phyloP scores from a whole-genome alignment of 768 basidiomycete genomes.

The Tubosaeta sp. region DNA sequence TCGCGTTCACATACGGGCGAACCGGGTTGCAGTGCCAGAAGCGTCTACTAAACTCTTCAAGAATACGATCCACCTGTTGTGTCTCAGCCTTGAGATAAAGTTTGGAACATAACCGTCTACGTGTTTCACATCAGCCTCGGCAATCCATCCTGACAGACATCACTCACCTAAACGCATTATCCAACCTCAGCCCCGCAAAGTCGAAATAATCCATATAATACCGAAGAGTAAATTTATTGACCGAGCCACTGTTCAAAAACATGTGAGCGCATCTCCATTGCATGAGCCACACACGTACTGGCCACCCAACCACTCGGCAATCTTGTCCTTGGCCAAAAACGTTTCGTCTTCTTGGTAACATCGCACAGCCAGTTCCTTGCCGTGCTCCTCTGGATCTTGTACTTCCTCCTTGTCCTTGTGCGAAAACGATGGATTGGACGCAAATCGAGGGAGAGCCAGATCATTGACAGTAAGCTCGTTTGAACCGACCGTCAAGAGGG shows the following conservation, averaged over 20 bases:
- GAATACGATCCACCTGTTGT: conserved; percentile 95
- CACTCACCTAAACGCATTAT: conserved; percentile 81
- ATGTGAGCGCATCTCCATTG: not conserved
- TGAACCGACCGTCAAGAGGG: conserved; percentile 33
- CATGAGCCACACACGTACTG: conserved; percentile 52
- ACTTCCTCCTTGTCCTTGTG: conserved; percentile 54
- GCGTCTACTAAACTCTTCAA: conserved; percentile 84
- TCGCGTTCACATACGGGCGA: conserved; percentile 76
- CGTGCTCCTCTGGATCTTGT: conserved; percentile 58
- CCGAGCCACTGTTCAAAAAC: conserved; percentile 48
- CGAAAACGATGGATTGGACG: conserved; percentile 34
- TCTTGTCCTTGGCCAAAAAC: conserved; percentile 84
- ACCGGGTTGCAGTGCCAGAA: conserved; percentile 91
- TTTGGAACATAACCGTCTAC: conserved; percentile 83
- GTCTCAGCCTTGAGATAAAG: conserved; percentile 94
- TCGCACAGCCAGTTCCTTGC: conserved; percentile 66
- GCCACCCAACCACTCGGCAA: conserved; percentile 95
- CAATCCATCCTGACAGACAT: not conserved
- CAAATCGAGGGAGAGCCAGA: conserved; percentile 40
- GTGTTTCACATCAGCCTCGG: not conserved
- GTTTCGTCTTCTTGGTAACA: conserved; percentile 86
- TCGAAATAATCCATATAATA: conserved; percentile 89
- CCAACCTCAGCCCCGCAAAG: conserved; percentile 76
- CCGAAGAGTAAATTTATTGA: conserved; percentile 72
- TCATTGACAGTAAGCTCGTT: conserved; percentile 57